Evolutionary conservation across 768 basidiomycete species (phyloP), one percentile per base, ranked within the genome.

Genomic region (Pulveroboletus sp.): DNA sequence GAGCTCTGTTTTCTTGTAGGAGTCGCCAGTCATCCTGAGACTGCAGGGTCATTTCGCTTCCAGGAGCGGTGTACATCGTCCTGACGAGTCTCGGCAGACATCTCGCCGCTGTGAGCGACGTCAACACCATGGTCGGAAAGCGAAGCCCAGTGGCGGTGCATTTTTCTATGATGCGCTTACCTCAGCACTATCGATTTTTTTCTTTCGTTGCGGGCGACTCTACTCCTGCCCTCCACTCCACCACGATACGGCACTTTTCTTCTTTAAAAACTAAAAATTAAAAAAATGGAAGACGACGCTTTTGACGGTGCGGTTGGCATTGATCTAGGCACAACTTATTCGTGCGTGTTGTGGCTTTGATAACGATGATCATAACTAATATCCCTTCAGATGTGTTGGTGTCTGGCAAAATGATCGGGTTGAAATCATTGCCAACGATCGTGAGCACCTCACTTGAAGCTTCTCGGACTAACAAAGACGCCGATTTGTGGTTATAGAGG

Each of bases 391-490:
- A 41, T 98, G 94, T 71, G 95, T 97, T 62, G 95, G 93, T 77
- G 93, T 98, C 66, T 97, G 94, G 94, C 92, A 95, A 81, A 93
- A 96, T 73, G 95, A 98, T 82, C 93, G 95, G 65, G 94, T 98
- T 64, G 94, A 98, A 73, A 97, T 97, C 78, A 97, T 97, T 69
- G 87, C 91, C 76, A 93, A 93, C 65, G 91, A 93, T 80, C 91
- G 88, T 91, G 61, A 72, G 89, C 77, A 41, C 45, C 13, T 31
- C 37, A 47, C 49, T 45, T 46, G 10, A 43, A 26, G 19, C 31
- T 39, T 47, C 34, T 10, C 13, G 16, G 40, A 12, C 22, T 11
- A 16, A 16, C 16, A 27, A 23, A 46, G 19, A 43, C 45, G 40
- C 37, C 26, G 31, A 53, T 45, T 23, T 34, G 22, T 45, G 23